Base-by-base conservation (phyloP, 768 basidiomycete genomes). In the Leccinum arenicola region DNA sequence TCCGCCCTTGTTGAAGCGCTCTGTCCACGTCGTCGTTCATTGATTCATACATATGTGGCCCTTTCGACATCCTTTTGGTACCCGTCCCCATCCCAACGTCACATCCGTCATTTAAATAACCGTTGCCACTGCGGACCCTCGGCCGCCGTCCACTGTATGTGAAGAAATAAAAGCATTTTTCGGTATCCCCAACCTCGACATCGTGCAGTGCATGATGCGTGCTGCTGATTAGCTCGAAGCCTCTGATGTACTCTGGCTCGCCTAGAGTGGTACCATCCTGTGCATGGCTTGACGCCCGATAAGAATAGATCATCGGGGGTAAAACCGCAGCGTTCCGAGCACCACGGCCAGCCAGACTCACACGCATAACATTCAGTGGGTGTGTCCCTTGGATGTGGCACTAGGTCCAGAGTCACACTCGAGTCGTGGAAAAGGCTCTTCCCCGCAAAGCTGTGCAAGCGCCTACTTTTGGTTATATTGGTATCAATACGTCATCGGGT, bases 391-490 rank as follows among this genome's bases (percentile, higher is more conserved):
- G 29, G 29, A 10, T 29, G 29, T 31, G 29, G 27, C 27, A 29
- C 27, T 29, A 29, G 27, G 27, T 29, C 27, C 27, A 29, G 27
- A 29, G 27, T 29, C 27, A 29, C 27, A 29, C 27, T 29, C 27
- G 0, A 31, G 31, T 15, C 36, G 36, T 17, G 15, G 36, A 15
- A 38, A 38, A 17, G 36, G 15, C 3, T 38, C n/a, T 50, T 25
- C 49, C 59, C 58, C 59, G 7, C 58, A 60, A 53, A 60, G 58
- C 58, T 53, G 29, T 52, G 52, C 47, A 10, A 25, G 17, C 25
- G 12, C 27, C 7, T 50, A 50, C 0, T 15, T 17, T 17, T 15
- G 14, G 49, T n/a, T 29, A 21, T 50, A 50, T 48, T 48, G 14
- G 14, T 48, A 6, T 11, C 49, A 50, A 25, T 7, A 50, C 49